Percentiles rank a stretch among this genome's conserved stretches.
Conservation (phyloP, 2,329 filamentous ascomycete species). For the Aureobasidium sp. region DNA sequence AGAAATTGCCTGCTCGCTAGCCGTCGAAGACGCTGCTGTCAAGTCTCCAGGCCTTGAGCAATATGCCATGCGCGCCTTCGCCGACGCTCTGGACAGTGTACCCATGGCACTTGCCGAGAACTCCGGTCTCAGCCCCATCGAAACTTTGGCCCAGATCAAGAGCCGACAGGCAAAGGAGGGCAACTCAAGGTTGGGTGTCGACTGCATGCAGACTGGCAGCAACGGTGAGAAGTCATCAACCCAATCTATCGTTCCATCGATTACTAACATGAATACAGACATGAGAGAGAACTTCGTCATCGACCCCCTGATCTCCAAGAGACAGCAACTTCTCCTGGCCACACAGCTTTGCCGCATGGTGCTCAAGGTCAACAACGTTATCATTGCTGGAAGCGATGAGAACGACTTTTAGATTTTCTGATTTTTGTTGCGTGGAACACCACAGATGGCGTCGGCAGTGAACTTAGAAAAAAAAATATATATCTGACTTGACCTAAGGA, state of each 20-base stretch:
- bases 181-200: conserved; percentile 73
- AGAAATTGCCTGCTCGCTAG: conserved; percentile 92
- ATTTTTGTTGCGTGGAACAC: background rate
- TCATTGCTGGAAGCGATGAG: conserved; percentile 78
- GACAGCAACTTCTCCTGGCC: conserved; percentile 88
- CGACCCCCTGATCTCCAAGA: conserved; percentile 95
- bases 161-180: conserved; percentile 88
- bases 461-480: background rate
- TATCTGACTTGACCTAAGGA: background rate
- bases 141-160: conserved; percentile 90
- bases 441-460: background rate
- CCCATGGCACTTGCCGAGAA: conserved; percentile 97
- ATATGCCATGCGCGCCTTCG: conserved; percentile 97
- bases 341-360: conserved; percentile 98
- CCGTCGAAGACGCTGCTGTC: conserved; percentile 88
- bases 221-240: conserved; percentile 51
- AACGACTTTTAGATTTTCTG: conserved; percentile 59
- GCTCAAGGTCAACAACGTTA: conserved; percentile 92
- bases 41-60: conserved; percentile 92
- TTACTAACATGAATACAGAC: conserved; percentile 39
- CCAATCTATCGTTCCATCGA: too few relatives aligned
- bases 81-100: conserved; percentile 85
- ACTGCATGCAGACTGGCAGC: conserved; percentile 92
- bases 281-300: conserved; percentile 99
- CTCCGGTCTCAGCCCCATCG: conserved; percentile 89